A percentile compares a stretch with the other conserved stretches of the same genome.
Conservation (phyloP, 2,329 filamentous ascomycete genomes). For the Bisporella sp. region DNA sequence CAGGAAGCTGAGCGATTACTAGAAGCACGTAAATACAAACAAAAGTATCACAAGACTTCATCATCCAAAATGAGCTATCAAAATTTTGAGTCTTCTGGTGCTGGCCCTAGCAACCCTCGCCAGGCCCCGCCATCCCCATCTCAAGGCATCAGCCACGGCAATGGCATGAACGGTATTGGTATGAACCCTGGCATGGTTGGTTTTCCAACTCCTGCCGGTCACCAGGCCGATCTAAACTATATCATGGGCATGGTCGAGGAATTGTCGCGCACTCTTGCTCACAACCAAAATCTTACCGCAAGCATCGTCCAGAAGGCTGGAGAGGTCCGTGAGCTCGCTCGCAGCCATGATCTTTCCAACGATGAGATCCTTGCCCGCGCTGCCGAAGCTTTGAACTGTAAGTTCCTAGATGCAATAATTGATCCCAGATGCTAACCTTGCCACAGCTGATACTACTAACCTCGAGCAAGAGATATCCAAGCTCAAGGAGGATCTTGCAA, state of each 20-base stretch:
- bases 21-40: no score
- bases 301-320: constrained; percentile 60
- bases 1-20: no score
- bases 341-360: constrained; percentile 44
- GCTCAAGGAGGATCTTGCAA: constrained; percentile 55
- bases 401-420: constrained; percentile 7
- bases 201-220: constrained; percentile 55
- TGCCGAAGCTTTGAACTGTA: constrained; percentile 51
- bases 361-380: constrained; percentile 51
- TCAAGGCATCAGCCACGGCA: constrained; percentile 22
- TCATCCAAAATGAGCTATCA: constrained; percentile 8
- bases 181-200: constrained; percentile 30
- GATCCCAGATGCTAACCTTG: constrained; percentile 6
- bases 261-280: constrained; percentile 34
- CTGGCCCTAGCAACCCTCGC: constrained; percentile 13
- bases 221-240: constrained; percentile 62
- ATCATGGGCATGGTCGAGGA: constrained; percentile 64
- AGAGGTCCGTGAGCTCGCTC: constrained; percentile 50
- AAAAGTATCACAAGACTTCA: no score
- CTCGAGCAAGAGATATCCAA: constrained; percentile 55
- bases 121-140: constrained; percentile 27
- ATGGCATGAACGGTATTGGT: constrained; percentile 25
- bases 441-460: constrained; percentile 48
- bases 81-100: constrained; percentile 20
- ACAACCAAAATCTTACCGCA: constrained; percentile 52